Percentiles rank a stretch among this genome's conserved stretches.
phyloP scores from a whole-genome alignment of 2,329 filamentous ascomycete species.

The Trichoderma koningiopsis region DNA sequence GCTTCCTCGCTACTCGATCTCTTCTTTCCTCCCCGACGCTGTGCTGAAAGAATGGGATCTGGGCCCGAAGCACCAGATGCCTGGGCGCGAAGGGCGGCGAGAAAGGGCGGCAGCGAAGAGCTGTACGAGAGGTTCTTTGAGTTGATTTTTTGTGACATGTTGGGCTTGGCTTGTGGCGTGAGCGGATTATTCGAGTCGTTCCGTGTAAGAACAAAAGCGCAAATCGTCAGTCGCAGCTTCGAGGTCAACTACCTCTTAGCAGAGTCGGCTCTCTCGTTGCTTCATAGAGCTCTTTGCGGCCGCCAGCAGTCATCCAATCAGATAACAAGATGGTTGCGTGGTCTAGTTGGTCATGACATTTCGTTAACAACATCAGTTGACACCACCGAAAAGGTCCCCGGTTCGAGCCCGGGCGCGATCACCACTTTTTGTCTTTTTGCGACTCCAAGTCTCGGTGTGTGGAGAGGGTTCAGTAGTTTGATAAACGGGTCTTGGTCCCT shows the following conservation, averaged over 20 bases:
- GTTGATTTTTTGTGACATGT: slow-evolving; percentile 64
- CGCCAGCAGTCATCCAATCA: slow-evolving; percentile 12
- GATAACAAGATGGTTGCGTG: slow-evolving; percentile 22
- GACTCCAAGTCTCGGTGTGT: neutral
- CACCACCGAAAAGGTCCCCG: slow-evolving; percentile 28
- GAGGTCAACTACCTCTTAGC: neutral
- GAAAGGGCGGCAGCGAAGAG: slow-evolving; percentile 61
- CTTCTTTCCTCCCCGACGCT: slow-evolving; percentile 54
- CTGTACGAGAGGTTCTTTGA: slow-evolving; percentile 71
- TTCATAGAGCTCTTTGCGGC: neutral
- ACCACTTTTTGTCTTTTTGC: slow-evolving; percentile 16
- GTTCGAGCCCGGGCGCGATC: slow-evolving; percentile 27
- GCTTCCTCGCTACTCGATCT: slow-evolving; percentile 68
- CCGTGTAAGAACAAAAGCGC: neutral
- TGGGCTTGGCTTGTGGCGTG: slow-evolving; percentile 2
- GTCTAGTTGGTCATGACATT: slow-evolving; percentile 28
- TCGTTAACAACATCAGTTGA: slow-evolving; percentile 27
- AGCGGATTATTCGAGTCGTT: neutral
- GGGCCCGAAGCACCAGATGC: slow-evolving; percentile 52
- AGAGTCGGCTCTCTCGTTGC: neutral
- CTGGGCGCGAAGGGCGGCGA: slow-evolving; percentile 58
- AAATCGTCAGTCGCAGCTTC: neutral
- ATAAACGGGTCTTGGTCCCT: neutral
- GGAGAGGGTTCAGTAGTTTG: neutral
- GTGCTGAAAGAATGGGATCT: slow-evolving; percentile 54